These are phyloP conservation scores for Taphrina pruni DNA, from an alignment of 1,139 yeast genomes.

Conservation along the genomic window DNA sequence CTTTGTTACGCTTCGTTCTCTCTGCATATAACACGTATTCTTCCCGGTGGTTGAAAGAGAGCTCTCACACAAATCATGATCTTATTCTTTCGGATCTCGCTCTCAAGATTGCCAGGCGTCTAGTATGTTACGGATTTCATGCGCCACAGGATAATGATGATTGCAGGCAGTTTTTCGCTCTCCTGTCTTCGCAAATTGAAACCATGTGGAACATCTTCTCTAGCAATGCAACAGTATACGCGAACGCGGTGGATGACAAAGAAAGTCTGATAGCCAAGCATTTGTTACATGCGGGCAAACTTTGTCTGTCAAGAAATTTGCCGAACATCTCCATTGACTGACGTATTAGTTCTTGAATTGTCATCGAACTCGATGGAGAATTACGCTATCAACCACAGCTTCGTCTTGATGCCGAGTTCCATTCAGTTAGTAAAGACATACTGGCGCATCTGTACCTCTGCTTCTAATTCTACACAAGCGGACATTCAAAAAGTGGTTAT, in stretches of 20 bases:
- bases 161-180: slow-evolving; percentile 64
- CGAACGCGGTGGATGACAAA: slow-evolving; percentile 54
- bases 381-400: slow-evolving; percentile 52
- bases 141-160: slow-evolving; percentile 66
- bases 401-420: slow-evolving; percentile 71
- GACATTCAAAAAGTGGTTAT: slow-evolving; percentile 78
- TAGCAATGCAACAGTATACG: slow-evolving; percentile 54
- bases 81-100: slow-evolving; percentile 75
- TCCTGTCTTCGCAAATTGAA: slow-evolving; percentile 67
- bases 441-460: slow-evolving; percentile 64
- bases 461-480: slow-evolving; percentile 65
- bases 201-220: slow-evolving; percentile 60
- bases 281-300: slow-evolving; percentile 38
- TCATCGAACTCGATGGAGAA: slow-evolving; percentile 30
- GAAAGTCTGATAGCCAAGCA: slow-evolving; percentile 61
- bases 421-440: slow-evolving; percentile 65
- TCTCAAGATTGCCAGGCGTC: slow-evolving; percentile 73
- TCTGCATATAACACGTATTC: slow-evolving; percentile 9
- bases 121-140: slow-evolving; percentile 78
- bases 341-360: slow-evolving; percentile 17
- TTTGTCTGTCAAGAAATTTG: slow-evolving; percentile 6
- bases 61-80: slow-evolving; percentile 47
- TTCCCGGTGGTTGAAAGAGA: slow-evolving; percentile 48
- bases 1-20: neutral
- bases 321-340: neutral